Percentiles rank a stretch among this genome's conserved stretches.
Conservation (phyloP, 208 protist genomes). For the Strigomonas culicis region DNA sequence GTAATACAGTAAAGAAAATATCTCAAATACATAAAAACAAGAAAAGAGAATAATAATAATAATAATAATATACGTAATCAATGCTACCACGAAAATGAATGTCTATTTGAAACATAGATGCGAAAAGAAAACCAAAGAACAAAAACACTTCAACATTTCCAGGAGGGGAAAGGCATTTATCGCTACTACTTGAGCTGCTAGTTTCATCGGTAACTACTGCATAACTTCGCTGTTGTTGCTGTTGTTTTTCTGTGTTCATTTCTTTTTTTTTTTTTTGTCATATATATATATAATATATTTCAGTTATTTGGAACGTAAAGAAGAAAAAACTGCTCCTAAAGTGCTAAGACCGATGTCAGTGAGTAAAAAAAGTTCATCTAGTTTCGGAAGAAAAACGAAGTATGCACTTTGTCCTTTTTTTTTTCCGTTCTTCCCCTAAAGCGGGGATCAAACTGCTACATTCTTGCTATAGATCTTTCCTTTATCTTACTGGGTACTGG, state of each 20-base stretch:
- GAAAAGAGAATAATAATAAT: slow-evolving; percentile 4
- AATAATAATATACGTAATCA: too few species aligned
- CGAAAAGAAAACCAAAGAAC: too few species aligned
- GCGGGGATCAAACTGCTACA: not conserved
- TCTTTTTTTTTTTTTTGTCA: slow-evolving; percentile 1
- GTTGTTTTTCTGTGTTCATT: not conserved
- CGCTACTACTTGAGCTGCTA: too few species aligned
- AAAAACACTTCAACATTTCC: too few species aligned
- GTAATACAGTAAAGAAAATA: not conserved
- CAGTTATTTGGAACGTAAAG: not conserved
- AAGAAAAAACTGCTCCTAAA: slow-evolving; percentile 2
- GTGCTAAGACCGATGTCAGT: too few species aligned
- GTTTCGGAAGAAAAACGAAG: too few species aligned
- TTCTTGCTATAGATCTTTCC: not conserved
- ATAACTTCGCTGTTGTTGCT: not conserved
- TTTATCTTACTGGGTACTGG: not conserved
- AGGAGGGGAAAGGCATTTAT: too few species aligned
- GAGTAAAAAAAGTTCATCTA: too few species aligned
- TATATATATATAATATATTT: not conserved
- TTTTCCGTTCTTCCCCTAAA: not conserved
- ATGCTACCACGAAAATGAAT: too few species aligned
- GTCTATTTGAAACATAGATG: too few species aligned
- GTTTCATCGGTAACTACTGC: not conserved
- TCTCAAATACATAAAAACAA: not conserved
- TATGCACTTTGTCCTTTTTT: too few species aligned